Percentiles rank a stretch among this genome's conserved stretches.
phyloP scores from a whole-genome alignment of 202 grass and related monocot genomes.

The Saccharum hybrid region DNA sequence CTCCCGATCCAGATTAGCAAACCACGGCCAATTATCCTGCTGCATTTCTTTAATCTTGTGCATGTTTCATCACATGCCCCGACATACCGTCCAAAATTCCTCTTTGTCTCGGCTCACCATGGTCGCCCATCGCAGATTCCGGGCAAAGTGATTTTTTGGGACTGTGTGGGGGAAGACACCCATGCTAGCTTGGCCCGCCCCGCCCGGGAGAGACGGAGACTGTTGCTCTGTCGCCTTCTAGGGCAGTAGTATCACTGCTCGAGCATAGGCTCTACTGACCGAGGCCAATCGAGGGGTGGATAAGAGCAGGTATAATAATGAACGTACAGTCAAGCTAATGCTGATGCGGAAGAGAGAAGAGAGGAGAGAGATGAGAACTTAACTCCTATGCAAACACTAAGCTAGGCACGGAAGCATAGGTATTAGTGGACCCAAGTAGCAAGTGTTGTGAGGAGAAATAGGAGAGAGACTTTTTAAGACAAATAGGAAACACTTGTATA shows the following conservation, averaged over 20 bases:
- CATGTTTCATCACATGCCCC: slow-evolving; percentile 29
- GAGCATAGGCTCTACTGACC: not conserved
- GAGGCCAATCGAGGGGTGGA: no score
- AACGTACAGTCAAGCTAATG: no score
- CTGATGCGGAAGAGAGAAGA: no score
- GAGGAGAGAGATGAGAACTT: no score
- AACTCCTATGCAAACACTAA: no score
- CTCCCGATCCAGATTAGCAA: slow-evolving; percentile 33
- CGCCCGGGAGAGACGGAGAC: not conserved
- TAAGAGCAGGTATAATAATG: no score
- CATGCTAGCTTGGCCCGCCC: no score
- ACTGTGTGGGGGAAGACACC: not conserved
- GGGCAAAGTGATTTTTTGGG: slow-evolving; percentile 37
- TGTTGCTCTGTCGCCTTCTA: slow-evolving; percentile 1
- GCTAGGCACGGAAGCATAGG: no score
- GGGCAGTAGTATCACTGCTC: not conserved
- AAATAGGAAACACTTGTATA: no score
- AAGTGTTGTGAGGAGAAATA: no score
- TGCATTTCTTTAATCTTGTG: not conserved
- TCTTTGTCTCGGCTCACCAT: slow-evolving; percentile 9
- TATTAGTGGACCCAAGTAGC: no score
- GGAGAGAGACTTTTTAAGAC: no score
- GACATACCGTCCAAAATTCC: slow-evolving; percentile 57
- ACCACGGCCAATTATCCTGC: not conserved
- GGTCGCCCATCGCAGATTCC: slow-evolving; percentile 38